phyloP scores from a whole-genome alignment of 148 eudicot species.

The Fagopyrum tataricum region DNA sequence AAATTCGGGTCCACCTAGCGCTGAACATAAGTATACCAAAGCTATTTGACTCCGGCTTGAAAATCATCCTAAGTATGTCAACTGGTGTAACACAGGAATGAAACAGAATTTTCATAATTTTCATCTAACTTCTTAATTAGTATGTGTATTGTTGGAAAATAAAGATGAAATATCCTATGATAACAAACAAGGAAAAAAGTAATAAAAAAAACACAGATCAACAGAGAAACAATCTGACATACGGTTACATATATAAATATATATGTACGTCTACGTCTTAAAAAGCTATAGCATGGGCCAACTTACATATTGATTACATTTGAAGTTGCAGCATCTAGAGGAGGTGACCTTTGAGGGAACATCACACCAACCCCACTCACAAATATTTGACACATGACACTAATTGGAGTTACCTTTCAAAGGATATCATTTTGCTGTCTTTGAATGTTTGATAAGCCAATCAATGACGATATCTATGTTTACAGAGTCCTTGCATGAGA shows the following conservation, averaged over 20 bases:
- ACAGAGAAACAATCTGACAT: not conserved
- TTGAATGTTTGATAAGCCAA: slow-evolving; percentile 84
- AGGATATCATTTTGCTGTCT: slow-evolving; percentile 38
- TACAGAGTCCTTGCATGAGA: slow-evolving; percentile 73
- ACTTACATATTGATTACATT: slow-evolving; percentile 2
- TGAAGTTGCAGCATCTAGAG: not conserved
- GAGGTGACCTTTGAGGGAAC: slow-evolving; percentile 1
- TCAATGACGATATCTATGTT: slow-evolving; percentile 59
- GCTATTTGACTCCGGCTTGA: no score
- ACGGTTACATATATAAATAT: not conserved
- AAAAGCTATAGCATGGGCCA: slow-evolving; percentile 1
- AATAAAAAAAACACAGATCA: no score
- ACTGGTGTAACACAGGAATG: no score
- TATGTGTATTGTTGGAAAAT: no score
- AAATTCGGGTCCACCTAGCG: no score
- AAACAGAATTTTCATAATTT: no score
- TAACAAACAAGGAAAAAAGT: no score
- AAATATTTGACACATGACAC: not conserved
- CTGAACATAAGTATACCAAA: no score
- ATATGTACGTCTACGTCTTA: not conserved
- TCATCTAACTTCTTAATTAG: no score
- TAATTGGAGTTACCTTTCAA: not conserved
- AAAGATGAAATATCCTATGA: no score
- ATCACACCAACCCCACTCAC: slow-evolving; percentile 8
- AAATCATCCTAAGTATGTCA: no score